These are phyloP conservation scores for Sporobolomyces pararoseus DNA, from an alignment of 768 basidiomycete genomes.

Conservation along the genomic window DNA sequence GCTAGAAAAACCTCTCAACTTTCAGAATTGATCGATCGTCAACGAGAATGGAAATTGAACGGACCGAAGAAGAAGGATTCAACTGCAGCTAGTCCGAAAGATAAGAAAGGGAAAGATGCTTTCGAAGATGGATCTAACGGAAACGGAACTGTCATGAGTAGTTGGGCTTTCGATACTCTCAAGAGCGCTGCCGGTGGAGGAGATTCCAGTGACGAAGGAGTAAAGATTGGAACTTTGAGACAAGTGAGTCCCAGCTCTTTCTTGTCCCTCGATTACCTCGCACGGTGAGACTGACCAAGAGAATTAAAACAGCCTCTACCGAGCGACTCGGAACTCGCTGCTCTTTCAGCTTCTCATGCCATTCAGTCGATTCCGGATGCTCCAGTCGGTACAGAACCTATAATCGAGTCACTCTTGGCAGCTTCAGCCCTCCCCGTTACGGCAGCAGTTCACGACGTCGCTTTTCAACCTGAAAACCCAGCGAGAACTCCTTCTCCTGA, in stretches of 20 bases:
- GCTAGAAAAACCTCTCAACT: slow-evolving; percentile 79
- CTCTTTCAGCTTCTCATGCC: slow-evolving; percentile 12
- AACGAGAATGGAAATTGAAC: slow-evolving; percentile 69
- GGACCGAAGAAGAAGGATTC: slow-evolving; percentile 54
- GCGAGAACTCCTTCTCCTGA: slow-evolving; percentile 11
- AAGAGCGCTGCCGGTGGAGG: slow-evolving; percentile 53
- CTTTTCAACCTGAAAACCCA: slow-evolving; percentile 10
- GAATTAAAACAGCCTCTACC: slow-evolving; percentile 34
- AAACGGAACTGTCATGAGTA: slow-evolving; percentile 67
- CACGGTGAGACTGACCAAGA: no score
- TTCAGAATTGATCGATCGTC: slow-evolving; percentile 80
- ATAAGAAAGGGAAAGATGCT: slow-evolving; percentile 32
- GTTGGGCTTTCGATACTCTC: slow-evolving; percentile 98
- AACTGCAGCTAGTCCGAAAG: not conserved
- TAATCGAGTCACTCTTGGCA: slow-evolving; percentile 31
- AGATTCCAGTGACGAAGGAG: slow-evolving; percentile 2
- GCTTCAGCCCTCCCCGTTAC: not conserved
- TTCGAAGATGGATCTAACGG: not conserved
- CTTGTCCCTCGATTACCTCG: no score
- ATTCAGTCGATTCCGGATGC: not conserved
- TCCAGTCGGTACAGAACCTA: not conserved
- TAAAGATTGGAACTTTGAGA: slow-evolving; percentile 11
- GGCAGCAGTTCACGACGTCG: slow-evolving; percentile 10
- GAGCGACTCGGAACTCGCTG: slow-evolving; percentile 25
- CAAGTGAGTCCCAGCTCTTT: not conserved